Evolutionary conservation across 2,329 filamentous ascomycete genomes (phyloP), one percentile per base, ranked within the genome.

Genomic region (Apiospora arundinis): DNA sequence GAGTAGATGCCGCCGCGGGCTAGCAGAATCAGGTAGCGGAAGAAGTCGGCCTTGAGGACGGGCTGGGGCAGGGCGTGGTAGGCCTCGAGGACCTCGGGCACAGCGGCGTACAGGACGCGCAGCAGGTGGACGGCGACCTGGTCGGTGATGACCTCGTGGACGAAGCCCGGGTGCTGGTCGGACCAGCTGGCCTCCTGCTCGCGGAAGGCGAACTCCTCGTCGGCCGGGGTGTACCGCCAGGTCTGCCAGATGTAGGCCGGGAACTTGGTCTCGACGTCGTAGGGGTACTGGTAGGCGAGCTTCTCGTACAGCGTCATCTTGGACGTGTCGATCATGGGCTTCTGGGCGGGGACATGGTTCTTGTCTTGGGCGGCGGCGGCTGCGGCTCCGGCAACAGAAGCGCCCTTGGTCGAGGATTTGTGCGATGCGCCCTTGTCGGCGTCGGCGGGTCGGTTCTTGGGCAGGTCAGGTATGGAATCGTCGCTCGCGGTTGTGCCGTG

Each of bases 221-320:
- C 92, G 1, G 91, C 89, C 0, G 95, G 95, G 0, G 91, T 93
- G 78, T 90, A 92, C 82, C 97, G 98, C 96, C 96, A 99, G 18
- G 96, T 99, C 86, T 99, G 96, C 96, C 96, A 99, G 79, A 99
- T 97, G 85, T 97, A 98, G 71, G 95, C 95, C 3, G 96, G 96
- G 81, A 98, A 98, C 81, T 95, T 97, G 76, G 87, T 83, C 78
- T 95, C 91, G 74, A 95, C 87, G 78, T 97, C 93, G 86, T 98
- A 99, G 25, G 95, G 94, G 82, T 96, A 98, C 77, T 97, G 93
- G 85, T 97, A 98, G 69, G 92, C 92, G 71, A 99, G 90, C 83
- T 96, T 97, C 85, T 89, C 92, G 86, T 85, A 87, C 69, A 95
- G 87, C 21, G 92, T 91, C 83, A 93, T 91, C 79, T 87, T 89